These are phyloP conservation scores for Fomitopsis schrenkii DNA, from an alignment of 1,284 basidiomycete species.

Conservation along the genomic window DNA sequence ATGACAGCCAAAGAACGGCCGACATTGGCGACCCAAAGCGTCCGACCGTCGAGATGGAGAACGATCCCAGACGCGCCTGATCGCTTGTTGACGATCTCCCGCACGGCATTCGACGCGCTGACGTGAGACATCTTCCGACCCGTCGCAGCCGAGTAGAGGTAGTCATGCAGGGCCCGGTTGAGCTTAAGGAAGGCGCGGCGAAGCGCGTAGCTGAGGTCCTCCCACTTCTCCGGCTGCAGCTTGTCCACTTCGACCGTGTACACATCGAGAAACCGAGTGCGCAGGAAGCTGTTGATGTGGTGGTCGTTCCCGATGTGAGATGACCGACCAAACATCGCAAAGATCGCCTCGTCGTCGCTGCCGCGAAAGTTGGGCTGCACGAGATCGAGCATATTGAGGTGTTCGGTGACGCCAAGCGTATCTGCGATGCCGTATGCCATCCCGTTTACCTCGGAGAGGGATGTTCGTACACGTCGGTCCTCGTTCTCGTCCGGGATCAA, in stretches of 20 bases:
- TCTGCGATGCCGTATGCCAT: conserved; percentile 99
- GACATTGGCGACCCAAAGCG: conserved; percentile 87
- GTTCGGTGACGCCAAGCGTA: conserved; percentile 78
- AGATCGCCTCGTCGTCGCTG: conserved; percentile 80
- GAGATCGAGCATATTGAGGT: conserved; percentile 89
- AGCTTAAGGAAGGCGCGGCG: conserved; percentile 83
- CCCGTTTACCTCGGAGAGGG: conserved; percentile 84
- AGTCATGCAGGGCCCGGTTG: conserved; percentile 76
- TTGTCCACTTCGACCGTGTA: conserved; percentile 58
- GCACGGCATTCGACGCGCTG: conserved; percentile 38
- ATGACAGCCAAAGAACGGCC: conserved; percentile 91
- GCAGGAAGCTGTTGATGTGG: conserved; percentile 72
- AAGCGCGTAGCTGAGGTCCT: conserved; percentile 72
- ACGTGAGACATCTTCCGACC: conserved; percentile 70
- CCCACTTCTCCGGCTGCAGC: conserved; percentile 44
- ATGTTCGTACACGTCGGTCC: conserved; percentile 90
- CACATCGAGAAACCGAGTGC: conserved; percentile 70
- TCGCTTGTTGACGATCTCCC: conserved; percentile 45
- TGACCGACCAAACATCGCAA: conserved; percentile 91
- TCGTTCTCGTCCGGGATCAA: conserved; percentile 90
- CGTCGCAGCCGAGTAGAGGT: conserved; percentile 41
- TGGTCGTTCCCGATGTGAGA: conserved; percentile 65
- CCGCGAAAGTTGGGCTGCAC: conserved; percentile 88
- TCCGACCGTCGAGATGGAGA: conserved; percentile 81
- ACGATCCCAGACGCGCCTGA: conserved; percentile 88